Percentiles rank a stretch among this genome's conserved stretches.
Evolutionary conservation across 2,329 filamentous ascomycete genomes (phyloP).

Genomic region (Bipolaris victoriae): DNA sequence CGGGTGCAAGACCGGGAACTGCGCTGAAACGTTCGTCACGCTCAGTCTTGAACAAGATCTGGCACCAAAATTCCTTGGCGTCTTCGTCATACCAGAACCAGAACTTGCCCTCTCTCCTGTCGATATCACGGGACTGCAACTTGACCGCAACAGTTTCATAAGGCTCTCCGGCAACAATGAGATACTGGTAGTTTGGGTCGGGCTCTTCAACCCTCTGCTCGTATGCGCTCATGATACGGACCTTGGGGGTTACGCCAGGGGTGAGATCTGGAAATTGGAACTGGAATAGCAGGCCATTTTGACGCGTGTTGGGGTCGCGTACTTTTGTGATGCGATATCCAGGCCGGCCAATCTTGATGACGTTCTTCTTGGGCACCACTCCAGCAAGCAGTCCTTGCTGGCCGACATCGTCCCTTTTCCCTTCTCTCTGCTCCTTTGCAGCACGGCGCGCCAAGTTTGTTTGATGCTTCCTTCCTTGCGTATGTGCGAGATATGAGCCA

Average conservation of each 20-base stretch:
- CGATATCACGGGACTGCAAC: conserved; percentile 89
- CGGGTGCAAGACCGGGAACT: conserved; percentile 67
- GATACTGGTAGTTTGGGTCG: conserved; percentile 92
- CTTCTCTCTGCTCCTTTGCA: conserved; percentile 92
- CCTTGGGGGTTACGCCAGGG: conserved; percentile 75
- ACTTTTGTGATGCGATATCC: conserved; percentile 99
- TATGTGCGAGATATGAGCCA: conserved; percentile 97
- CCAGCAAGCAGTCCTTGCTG: conserved; percentile 77
- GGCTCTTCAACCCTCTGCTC: conserved; percentile 93
- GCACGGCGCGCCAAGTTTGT: conserved; percentile 95
- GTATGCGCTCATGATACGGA: conserved; percentile 97
- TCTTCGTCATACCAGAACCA: conserved; percentile 97
- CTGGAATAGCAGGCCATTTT: conserved; percentile 93
- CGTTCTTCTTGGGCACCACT: conserved; percentile 72
- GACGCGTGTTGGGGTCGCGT: conserved; percentile 83
- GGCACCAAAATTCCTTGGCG: conserved; percentile 95
- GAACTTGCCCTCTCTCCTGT: conserved; percentile 83
- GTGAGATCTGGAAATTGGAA: conserved; percentile 93
- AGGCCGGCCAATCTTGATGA: conserved; percentile 93
- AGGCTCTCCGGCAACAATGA: conserved; percentile 92
- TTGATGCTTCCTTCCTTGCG: conserved; percentile 98
- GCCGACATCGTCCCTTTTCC: conserved; percentile 70
- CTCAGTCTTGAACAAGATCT: conserved; percentile 98
- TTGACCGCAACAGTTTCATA: conserved; percentile 99
- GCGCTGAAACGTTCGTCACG: conserved; percentile 85